Evolutionary conservation across 805 yeast species (phyloP), one percentile per base, ranked within the genome.

Genomic region (Zygosaccharomyces pseudorouxii): DNA sequence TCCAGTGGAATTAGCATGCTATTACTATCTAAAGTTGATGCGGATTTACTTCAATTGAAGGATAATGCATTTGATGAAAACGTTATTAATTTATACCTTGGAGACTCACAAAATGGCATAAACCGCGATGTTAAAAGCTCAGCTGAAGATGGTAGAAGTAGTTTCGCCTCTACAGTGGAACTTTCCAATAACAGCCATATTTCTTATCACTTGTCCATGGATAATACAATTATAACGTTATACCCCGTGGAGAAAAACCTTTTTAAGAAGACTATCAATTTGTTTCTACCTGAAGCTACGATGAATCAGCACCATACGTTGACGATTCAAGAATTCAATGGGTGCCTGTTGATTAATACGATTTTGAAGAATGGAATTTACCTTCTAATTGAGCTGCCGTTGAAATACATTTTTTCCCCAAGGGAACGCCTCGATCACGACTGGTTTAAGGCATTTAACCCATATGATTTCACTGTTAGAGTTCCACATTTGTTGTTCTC

Each of bases 401-500:
- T 59, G 11, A 55, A 57, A 18, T 56, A 52, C 47, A 43, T 63
- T 5, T 42, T 59, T n/a, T 47, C 54, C 22, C 48, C 19, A 7
- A 38, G 38, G 14, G 47, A 47, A 16, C 35, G 42, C 7, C 42
- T 56, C 22, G 30, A 27, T 22, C 50, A 49, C 10, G 68, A 75
- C 39, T 88, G 95, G 93, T 80, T 87, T 47, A 73, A 73, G 50
- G 79, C 82, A 46, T 77, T 86, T 6, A 77, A 78, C 31, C 90
- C 93, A 0, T 86, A 83, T 63, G 75, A 80, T 6, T 80, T 83
- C 55, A 79, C 77, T 28, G 60, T 78, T 5, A 72, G 85, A 56
- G 65, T 67, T 20, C 89, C 92, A 1, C 77, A 78, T 38, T 65
- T 74, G 18, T 56, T 85, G 51, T 69, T 73, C 43, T 63, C 83